Percentiles rank a stretch among this genome's conserved stretches.
These are phyloP conservation scores for Populus ilicifolia DNA, from an alignment of 345 rosid genomes.

Conservation along the genomic window DNA sequence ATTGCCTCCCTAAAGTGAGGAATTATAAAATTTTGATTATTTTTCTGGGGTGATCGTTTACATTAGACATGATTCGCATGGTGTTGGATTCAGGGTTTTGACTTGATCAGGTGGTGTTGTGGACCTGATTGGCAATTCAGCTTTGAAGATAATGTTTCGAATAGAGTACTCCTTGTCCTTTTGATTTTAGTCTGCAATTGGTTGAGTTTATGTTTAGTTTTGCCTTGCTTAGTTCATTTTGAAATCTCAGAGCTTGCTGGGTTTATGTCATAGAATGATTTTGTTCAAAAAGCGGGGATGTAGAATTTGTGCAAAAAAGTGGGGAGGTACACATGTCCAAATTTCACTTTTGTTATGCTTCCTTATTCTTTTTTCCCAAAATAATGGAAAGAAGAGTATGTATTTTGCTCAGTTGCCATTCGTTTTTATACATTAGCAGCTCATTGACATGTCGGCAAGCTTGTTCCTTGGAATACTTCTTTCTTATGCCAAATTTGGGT, in stretches of 20 bases:
- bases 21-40: background rate
- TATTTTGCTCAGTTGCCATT: background rate
- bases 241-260: background rate
- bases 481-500: background rate
- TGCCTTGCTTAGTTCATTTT: background rate
- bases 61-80: background rate
- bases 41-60: background rate
- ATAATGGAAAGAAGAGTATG: background rate
- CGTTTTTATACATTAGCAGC: background rate
- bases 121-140: constrained; percentile 1
- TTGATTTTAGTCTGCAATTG: background rate
- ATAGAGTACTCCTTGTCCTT: background rate
- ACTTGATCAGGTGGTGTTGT: background rate
- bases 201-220: background rate
- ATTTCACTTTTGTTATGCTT: background rate
- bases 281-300: background rate
- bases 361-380: background rate
- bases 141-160: background rate
- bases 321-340: background rate
- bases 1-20: background rate
- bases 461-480: background rate
- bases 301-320: background rate
- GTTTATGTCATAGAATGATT: background rate
- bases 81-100: background rate
- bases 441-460: background rate